A percentile compares a stretch with the other conserved stretches of the same genome.
Evolutionary conservation across 805 yeast species (phyloP).

Genomic region (Kuraishia molischiana): DNA sequence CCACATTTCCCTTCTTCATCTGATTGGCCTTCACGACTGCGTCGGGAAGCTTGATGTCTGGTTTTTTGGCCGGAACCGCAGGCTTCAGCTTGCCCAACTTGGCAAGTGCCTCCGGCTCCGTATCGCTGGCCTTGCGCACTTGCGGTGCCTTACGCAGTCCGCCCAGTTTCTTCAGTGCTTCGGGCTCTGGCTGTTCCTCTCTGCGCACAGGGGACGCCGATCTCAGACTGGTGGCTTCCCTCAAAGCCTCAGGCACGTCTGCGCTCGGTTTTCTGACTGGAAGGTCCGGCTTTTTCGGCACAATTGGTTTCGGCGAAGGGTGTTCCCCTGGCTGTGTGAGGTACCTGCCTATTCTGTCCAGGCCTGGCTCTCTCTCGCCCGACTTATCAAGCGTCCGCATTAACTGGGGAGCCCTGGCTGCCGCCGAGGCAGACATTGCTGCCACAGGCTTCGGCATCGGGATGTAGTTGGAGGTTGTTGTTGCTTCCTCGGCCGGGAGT

Average conservation of each 20-base stretch:
- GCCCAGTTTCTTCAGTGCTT: neutral
- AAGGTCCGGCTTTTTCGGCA: neutral
- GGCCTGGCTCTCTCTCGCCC: constrained; percentile 8
- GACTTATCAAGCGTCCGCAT: constrained; percentile 6
- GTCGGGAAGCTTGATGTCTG: constrained; percentile 14
- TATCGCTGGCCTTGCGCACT: neutral
- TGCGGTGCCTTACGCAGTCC: constrained; percentile 1
- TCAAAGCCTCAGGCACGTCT: constrained; percentile 2
- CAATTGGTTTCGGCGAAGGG: neutral
- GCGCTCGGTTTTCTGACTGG: neutral
- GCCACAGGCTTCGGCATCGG: constrained; percentile 10
- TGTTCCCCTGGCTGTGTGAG: constrained; percentile 3
- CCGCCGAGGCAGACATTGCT: constrained; percentile 12
- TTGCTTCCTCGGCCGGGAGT: neutral
- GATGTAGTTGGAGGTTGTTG: constrained; percentile 4
- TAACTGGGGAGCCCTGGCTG: constrained; percentile 14
- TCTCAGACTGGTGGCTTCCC: neutral
- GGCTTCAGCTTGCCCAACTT: constrained; percentile 9
- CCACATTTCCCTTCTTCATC: constrained; percentile 6
- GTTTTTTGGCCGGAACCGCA: constrained; percentile 9
- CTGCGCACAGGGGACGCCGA: neutral
- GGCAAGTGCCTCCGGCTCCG: constrained; percentile 8
- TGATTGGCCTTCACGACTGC: constrained; percentile 13
- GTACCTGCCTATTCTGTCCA: constrained; percentile 6
- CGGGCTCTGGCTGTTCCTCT: neutral